phyloP scores from a whole-genome alignment of 129 eudicot genomes.

The Lactuca saligna region DNA sequence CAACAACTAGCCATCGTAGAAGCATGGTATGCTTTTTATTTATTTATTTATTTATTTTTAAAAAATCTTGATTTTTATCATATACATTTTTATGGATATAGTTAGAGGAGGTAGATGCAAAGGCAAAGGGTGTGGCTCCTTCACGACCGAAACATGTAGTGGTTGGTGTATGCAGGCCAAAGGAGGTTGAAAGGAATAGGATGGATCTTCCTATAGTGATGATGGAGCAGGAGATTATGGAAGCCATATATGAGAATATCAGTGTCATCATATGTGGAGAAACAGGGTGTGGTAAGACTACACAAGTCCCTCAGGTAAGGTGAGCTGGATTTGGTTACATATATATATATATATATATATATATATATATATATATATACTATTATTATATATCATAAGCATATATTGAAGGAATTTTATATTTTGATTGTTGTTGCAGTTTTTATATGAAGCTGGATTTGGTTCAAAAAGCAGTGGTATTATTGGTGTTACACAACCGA shows the following conservation, averaged over 20 bases:
- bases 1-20: conserved; percentile 17
- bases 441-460: conserved; percentile 92
- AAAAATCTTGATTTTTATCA: background rate
- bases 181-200: conserved; percentile 70
- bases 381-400: too few species aligned
- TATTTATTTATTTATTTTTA: background rate
- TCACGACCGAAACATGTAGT: conserved; percentile 28
- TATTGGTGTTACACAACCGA: conserved; percentile 95
- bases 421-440: conserved; percentile 45
- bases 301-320: conserved; percentile 97
- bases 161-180: conserved; percentile 82
- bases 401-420: background rate
- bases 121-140: conserved; percentile 21
- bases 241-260: conserved; percentile 79
- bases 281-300: conserved; percentile 99
- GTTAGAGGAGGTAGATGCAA: conserved; percentile 40
- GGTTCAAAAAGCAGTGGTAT: conserved; percentile 70
- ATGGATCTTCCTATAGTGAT: conserved; percentile 84
- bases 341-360: too few species aligned
- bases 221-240: conserved; percentile 99
- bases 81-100: too few species aligned
- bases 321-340: too few species aligned
- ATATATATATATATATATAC: too few species aligned
- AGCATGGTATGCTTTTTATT: conserved; percentile 33
- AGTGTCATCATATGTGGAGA: conserved; percentile 89